Base-by-base conservation (phyloP, 345 rosid species). In the Bretschneidera sinensis region DNA sequence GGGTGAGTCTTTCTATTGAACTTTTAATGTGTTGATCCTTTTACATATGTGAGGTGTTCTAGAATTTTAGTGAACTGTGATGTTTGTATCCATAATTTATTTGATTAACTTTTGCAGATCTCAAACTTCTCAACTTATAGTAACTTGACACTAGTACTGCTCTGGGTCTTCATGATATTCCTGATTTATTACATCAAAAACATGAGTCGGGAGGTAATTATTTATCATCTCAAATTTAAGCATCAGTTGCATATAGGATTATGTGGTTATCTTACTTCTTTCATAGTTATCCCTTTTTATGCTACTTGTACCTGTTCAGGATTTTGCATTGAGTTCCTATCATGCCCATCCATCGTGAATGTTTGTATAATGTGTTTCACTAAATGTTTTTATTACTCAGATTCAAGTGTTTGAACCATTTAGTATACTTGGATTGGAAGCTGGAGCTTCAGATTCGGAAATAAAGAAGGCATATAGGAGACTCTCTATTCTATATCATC, bases 41-140 rank as follows among this genome's bases (percentile, higher is more conserved):
- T 9, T 71, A 43, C 9, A 52, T 24, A 21, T 54, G 7, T 18
- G 20, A 28, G 22, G 28, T 16, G 24, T 64, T 58, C 22, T 0
- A 9, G 45, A 14, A 19, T 52, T 55, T 57, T 14, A 6, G 39
- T 48, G 6, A 15, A 34, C 24, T 59, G 31, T 17, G 17, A 5
- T 33, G n/a, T 55, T 58, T 47, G n/a, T 54, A 52, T 45, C 33
- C 57, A 19, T 14, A 22, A 55, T 24, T 19, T 17, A 16, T 43
- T 59, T 71, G 35, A 47, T 19, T 66, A 70, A 17, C 54, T 71
- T 62, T 60, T 64, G 75, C 87, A 95, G 95, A 84, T 95, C 63
- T 95, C 96, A 20, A 91, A 88, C 76, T 85, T 95, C 77, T 95
- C 92, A 39, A 95, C 99, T 0, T 88, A 80, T 45, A 91, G 96